Evolutionary conservation across 2,329 filamentous ascomycete species (phyloP).

Genomic region (Pyricularia sp.): DNA sequence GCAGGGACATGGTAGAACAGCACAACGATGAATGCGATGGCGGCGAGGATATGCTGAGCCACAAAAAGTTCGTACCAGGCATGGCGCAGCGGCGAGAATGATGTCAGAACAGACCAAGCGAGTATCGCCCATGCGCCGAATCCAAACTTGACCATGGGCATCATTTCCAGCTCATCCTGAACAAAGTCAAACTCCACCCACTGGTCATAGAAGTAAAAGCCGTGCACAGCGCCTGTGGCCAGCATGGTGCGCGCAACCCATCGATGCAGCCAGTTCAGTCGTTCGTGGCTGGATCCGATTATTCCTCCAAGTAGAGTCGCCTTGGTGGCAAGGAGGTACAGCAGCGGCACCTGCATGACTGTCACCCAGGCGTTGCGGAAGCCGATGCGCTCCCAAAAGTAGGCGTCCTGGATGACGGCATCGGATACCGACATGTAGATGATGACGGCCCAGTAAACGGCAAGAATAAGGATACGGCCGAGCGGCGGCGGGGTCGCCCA

Average conservation of each 20-base stretch:
- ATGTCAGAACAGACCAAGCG: constrained; percentile 55
- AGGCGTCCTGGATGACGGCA: constrained; percentile 39
- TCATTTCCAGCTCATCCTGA: constrained; percentile 45
- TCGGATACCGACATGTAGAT: constrained; percentile 45
- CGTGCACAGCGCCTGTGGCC: constrained; percentile 58
- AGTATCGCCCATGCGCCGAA: constrained; percentile 57
- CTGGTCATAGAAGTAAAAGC: constrained; percentile 58
- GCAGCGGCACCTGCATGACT: constrained; percentile 52
- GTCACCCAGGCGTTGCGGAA: constrained; percentile 61
- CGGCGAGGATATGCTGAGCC: constrained; percentile 55
- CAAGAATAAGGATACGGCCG: constrained; percentile 43
- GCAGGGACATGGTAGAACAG: constrained; percentile 54
- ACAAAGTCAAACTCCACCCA: constrained; percentile 54
- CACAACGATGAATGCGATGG: constrained; percentile 52
- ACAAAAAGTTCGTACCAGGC: constrained; percentile 63
- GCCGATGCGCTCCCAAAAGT: constrained; percentile 55
- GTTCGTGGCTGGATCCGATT: constrained; percentile 56
- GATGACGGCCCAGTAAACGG: constrained; percentile 49
- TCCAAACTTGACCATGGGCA: constrained; percentile 58
- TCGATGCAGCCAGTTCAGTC: constrained; percentile 64
- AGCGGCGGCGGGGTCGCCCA: constrained; percentile 51
- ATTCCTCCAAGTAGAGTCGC: constrained; percentile 50
- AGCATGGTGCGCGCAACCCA: constrained; percentile 64
- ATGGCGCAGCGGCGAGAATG: constrained; percentile 54
- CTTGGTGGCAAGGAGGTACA: constrained; percentile 54